A percentile compares a stretch with the other conserved stretches of the same genome.
Evolutionary conservation across 305 asterid species (phyloP).

Genomic region (Fraxinus sp.): DNA sequence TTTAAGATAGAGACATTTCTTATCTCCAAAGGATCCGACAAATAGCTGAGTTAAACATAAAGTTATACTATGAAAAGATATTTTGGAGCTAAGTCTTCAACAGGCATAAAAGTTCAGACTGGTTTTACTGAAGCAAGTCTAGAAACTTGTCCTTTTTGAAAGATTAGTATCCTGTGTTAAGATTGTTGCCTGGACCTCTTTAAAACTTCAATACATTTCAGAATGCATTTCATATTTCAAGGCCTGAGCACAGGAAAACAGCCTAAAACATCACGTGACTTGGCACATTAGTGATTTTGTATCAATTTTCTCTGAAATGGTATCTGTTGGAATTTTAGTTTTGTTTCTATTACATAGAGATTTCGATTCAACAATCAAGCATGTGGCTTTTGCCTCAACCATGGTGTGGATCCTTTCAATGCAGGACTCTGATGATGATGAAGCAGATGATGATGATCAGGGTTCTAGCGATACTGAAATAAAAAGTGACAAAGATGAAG

Average conservation of each 20-base stretch:
- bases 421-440: constrained; percentile 63
- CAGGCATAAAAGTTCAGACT: not conserved
- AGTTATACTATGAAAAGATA: not conserved
- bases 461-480: constrained; percentile 39
- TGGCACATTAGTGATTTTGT: no score
- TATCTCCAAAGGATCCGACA: not conserved
- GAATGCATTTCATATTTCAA: not conserved
- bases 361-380: not conserved
- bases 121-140: not conserved
- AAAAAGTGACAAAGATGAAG: constrained; percentile 34
- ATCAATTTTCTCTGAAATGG: constrained; percentile 1
- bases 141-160: not conserved
- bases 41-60: not conserved
- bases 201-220: not conserved
- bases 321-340: constrained; percentile 4
- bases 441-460: constrained; percentile 25
- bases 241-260: not conserved
- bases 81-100: not conserved
- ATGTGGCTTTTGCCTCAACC: constrained; percentile 6
- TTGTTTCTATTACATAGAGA: not conserved
- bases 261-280: no score
- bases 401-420: constrained; percentile 18
- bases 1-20: not conserved
- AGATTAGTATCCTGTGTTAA: not conserved
- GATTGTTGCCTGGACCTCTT: not conserved